Conservation (phyloP, 495 filamentous ascomycete genomes). For the Geopyxis carbonaria region DNA sequence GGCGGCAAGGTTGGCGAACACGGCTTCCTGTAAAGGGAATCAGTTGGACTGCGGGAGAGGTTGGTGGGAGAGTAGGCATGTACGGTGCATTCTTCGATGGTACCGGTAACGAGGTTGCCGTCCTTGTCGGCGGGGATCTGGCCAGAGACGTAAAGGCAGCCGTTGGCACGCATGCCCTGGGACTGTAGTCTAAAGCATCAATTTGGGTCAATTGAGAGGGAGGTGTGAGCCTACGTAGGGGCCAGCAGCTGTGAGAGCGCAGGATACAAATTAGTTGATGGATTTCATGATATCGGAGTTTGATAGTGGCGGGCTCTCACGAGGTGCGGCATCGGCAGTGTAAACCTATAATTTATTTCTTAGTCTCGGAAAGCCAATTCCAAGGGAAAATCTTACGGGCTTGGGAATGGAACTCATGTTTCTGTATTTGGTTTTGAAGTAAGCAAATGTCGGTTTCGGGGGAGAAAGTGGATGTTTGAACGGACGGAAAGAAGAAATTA, state of each 20-base stretch:
- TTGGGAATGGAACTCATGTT: slow-evolving; percentile 7
- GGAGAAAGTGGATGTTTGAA: too few relatives aligned
- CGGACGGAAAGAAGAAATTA: too few relatives aligned
- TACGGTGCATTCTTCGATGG: slow-evolving; percentile 44
- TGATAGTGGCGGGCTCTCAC: slow-evolving; percentile 9
- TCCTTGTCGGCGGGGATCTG: slow-evolving; percentile 68
- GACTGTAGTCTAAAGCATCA: slow-evolving; percentile 38
- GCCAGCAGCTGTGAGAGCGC: slow-evolving; percentile 20
- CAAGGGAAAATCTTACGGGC: slow-evolving; percentile 2
- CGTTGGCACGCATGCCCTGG: slow-evolving; percentile 72
- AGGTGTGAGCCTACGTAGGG: slow-evolving; percentile 15
- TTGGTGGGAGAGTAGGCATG: slow-evolving; percentile 1
- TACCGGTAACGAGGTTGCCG: slow-evolving; percentile 58
- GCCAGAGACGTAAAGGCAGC: slow-evolving; percentile 78
- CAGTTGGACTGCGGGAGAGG: slow-evolving; percentile 1
- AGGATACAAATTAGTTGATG: neutral
- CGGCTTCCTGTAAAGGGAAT: too few relatives aligned
- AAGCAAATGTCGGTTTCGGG: too few relatives aligned
- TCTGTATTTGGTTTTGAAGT: neutral
- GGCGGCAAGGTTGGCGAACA: slow-evolving; percentile 44
- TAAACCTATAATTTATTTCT: slow-evolving; percentile 12
- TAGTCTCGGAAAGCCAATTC: neutral
- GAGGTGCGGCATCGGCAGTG: slow-evolving; percentile 20
- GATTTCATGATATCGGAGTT: neutral
- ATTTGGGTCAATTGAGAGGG: neutral